Evolutionary conservation across 495 filamentous ascomycete genomes (phyloP).

Genomic region (Podospora anserina): DNA sequence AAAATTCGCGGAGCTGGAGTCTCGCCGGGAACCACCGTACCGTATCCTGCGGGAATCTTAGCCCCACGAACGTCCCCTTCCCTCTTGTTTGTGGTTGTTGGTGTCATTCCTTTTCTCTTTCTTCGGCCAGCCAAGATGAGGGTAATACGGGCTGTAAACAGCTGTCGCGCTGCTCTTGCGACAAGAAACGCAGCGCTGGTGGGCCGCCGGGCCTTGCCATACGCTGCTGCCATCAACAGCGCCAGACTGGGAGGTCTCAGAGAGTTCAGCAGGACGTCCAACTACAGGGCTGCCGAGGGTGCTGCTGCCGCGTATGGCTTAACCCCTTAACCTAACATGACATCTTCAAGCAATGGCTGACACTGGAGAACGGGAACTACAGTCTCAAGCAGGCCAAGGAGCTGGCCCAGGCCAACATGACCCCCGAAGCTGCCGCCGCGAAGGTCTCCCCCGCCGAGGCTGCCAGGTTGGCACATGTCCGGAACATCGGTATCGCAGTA

Average conservation of each 20-base stretch:
- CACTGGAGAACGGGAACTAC: not conserved
- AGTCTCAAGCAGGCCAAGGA: conserved; percentile 47
- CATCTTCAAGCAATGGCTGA: conserved; percentile 3
- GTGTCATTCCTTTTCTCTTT: conserved; percentile 28
- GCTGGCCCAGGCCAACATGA: conserved; percentile 41
- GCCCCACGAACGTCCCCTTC: conserved; percentile 1
- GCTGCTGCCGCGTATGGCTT: conserved; percentile 36
- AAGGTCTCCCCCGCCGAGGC: conserved; percentile 75
- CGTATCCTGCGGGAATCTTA: not conserved
- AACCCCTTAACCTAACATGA: not conserved
- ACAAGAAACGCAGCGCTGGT: conserved; percentile 26
- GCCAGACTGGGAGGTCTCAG: conserved; percentile 25
- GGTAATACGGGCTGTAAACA: conserved; percentile 44
- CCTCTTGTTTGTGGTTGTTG: conserved; percentile 15
- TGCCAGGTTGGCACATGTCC: conserved; percentile 68
- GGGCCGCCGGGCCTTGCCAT: not conserved
- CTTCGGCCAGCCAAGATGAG: conserved; percentile 36
- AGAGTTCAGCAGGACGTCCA: conserved; percentile 30
- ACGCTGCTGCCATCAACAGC: conserved; percentile 14
- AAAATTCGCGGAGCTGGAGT: conserved; percentile 32
- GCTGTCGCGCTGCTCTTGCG: conserved; percentile 34
- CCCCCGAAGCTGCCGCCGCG: conserved; percentile 43
- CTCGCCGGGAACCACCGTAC: conserved; percentile 10
- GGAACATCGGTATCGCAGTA: conserved; percentile 99
- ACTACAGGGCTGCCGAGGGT: conserved; percentile 23